These are phyloP conservation scores for Cocos nucifera DNA, from an alignment of 176 grass and related monocot species.

Conservation along the genomic window DNA sequence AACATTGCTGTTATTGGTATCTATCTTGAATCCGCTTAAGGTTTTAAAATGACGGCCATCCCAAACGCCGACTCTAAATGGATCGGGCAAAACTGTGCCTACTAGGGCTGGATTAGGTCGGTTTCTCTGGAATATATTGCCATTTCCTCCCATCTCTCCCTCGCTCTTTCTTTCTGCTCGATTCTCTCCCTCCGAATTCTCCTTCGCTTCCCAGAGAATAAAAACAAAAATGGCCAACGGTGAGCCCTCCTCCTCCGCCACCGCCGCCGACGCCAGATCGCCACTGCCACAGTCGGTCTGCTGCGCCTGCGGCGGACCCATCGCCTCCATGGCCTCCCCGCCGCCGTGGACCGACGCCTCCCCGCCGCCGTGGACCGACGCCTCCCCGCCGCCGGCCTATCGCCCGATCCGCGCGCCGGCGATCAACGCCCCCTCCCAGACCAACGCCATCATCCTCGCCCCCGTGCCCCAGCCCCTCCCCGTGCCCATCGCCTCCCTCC, in stretches of 20 bases:
- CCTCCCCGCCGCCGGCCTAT: slow-evolving; percentile 82
- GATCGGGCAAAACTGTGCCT: too few relatives aligned
- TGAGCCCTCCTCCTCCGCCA: slow-evolving; percentile 1
- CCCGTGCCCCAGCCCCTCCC: slow-evolving; percentile 66
- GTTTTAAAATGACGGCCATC: too few relatives aligned
- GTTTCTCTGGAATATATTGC: too few relatives aligned
- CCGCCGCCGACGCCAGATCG: slow-evolving; percentile 20
- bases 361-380: slow-evolving; percentile 46
- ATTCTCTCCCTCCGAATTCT: too few relatives aligned
- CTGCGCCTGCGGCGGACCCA: slow-evolving; percentile 22
- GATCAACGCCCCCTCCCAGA: slow-evolving; percentile 79
- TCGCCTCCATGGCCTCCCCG: neutral
- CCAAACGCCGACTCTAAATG: too few relatives aligned
- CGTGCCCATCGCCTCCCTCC: slow-evolving; percentile 28
- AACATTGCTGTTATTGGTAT: too few relatives aligned
- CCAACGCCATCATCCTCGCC: slow-evolving; percentile 58
- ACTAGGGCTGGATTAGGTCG: too few relatives aligned
- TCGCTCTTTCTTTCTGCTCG: too few relatives aligned
- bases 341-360: slow-evolving; percentile 45
- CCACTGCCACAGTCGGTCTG: slow-evolving; percentile 30
- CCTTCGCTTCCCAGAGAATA: too few relatives aligned
- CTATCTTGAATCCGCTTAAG: too few relatives aligned
- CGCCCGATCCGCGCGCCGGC: slow-evolving; percentile 80
- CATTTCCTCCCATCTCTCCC: too few relatives aligned
- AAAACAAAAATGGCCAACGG: slow-evolving; percentile 17